Evolutionary conservation across 257 asterid species (phyloP).

Genomic region (Handroanthus guayacan): DNA sequence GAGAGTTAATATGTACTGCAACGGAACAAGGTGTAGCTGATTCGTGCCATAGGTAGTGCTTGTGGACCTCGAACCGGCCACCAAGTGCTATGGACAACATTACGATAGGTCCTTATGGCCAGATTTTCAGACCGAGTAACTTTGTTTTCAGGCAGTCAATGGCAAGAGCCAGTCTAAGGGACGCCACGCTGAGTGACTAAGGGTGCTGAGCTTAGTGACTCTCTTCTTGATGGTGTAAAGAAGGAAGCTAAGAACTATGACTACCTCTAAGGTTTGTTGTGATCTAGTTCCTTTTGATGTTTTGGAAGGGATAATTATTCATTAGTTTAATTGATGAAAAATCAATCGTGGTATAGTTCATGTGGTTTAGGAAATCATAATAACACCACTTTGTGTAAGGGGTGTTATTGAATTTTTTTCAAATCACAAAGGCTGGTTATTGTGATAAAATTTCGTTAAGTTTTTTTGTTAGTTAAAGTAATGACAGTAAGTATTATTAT

Average conservation of each 20-base stretch:
- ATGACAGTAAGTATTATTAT: too few species aligned
- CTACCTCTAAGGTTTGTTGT: conserved; percentile 2
- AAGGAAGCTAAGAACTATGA: conserved; percentile 18
- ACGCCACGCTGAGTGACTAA: conserved; percentile 13
- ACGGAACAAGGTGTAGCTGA: not conserved
- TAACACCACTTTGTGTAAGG: too few species aligned
- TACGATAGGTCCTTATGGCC: not conserved
- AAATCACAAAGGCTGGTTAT: too few species aligned
- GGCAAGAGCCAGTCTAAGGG: conserved; percentile 17
- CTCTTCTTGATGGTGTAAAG: conserved; percentile 6
- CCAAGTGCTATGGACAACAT: not conserved
- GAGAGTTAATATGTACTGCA: not conserved
- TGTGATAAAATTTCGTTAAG: too few species aligned
- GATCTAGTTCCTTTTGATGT: not conserved
- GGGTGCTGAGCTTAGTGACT: conserved; percentile 15
- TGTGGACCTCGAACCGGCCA: conserved; percentile 14
- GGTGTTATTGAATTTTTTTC: too few species aligned
- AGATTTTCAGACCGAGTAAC: conserved; percentile 12
- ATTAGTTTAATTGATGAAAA: too few species aligned
- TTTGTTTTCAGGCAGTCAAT: not conserved
- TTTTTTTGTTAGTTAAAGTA: too few species aligned
- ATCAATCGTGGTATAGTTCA: too few species aligned
- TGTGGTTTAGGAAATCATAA: too few species aligned
- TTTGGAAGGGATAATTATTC: too few species aligned
- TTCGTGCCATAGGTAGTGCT: conserved; percentile 11